Conservation (phyloP, 2,329 filamentous ascomycete species). For the Neurospora crassa region DNA sequence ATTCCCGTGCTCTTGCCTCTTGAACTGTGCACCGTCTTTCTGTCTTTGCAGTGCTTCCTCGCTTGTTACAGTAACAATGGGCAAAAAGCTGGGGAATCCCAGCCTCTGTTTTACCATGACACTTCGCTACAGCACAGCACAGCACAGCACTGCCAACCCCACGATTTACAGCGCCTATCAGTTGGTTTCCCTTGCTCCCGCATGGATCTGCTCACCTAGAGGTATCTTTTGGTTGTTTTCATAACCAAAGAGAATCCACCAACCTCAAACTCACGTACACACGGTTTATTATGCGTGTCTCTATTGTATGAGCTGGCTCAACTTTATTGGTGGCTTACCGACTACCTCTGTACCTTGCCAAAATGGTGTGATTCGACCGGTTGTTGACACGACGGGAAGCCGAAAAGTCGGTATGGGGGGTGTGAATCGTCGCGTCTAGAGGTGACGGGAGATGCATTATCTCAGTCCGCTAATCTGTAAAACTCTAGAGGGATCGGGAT, state of each 20-base stretch:
- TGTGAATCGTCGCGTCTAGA: neutral
- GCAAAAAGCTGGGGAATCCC: neutral
- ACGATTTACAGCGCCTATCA: neutral
- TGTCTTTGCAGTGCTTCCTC: neutral
- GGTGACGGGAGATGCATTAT: neutral
- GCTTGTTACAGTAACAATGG: neutral
- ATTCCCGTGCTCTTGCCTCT: neutral
- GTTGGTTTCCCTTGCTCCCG: too few relatives aligned
- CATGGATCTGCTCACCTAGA: neutral
- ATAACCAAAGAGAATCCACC: neutral
- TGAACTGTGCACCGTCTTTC: neutral
- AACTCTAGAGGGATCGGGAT: neutral
- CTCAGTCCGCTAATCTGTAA: neutral
- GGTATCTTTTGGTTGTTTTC: neutral
- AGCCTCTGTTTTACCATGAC: slow-evolving; percentile 1
- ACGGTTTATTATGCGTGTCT: neutral
- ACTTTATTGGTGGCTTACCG: neutral
- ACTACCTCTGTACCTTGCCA: neutral
- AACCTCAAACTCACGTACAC: neutral
- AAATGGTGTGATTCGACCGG: neutral
- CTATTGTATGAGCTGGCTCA: neutral
- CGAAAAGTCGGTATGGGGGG: neutral
- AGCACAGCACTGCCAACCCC: neutral
- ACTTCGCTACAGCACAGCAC: neutral
- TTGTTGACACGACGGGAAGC: neutral